Evolutionary conservation across 495 filamentous ascomycete genomes (phyloP).

Genomic region (Podospora fimiseda): DNA sequence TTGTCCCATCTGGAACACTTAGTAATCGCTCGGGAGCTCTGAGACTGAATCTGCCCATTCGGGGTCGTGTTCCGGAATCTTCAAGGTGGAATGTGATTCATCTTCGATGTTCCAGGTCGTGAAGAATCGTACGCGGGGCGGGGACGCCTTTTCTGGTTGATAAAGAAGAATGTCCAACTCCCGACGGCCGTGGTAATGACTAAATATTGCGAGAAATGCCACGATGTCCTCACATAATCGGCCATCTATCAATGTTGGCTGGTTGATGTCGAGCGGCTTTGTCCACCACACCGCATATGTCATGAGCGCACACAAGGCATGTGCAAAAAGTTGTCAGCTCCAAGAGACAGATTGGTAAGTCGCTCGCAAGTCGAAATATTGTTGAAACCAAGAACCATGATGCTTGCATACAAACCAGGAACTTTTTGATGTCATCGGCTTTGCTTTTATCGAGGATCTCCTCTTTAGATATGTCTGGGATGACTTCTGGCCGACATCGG

Average conservation of each 20-base stretch:
- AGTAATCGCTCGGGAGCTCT: too few relatives aligned
- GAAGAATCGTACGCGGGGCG: too few relatives aligned
- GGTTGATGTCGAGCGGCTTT: conserved; percentile 12
- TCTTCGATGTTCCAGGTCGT: too few relatives aligned
- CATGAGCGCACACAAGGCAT: conserved; percentile 7
- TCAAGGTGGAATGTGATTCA: too few relatives aligned
- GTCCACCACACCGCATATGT: conserved; percentile 12
- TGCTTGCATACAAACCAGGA: conserved; percentile 6
- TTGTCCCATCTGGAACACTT: too few relatives aligned
- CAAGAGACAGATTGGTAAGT: conserved; percentile 4
- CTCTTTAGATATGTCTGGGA: conserved; percentile 6
- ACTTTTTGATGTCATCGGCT: conserved; percentile 2
- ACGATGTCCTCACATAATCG: too few relatives aligned
- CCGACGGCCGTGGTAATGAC: too few relatives aligned
- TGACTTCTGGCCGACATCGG: neutral
- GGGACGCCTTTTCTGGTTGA: too few relatives aligned
- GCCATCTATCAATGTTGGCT: conserved; percentile 8
- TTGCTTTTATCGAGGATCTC: conserved; percentile 13
- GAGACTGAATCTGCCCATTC: too few relatives aligned
- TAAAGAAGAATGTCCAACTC: too few relatives aligned
- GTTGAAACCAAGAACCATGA: conserved; percentile 5
- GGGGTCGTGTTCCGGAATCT: too few relatives aligned
- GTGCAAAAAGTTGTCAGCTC: conserved; percentile 14
- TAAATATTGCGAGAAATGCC: too few relatives aligned
- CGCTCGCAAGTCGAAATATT: conserved; percentile 1